These are phyloP conservation scores for Neofusicoccum sp. DNA, from an alignment of 2,329 filamentous ascomycete species.

Conservation along the genomic window DNA sequence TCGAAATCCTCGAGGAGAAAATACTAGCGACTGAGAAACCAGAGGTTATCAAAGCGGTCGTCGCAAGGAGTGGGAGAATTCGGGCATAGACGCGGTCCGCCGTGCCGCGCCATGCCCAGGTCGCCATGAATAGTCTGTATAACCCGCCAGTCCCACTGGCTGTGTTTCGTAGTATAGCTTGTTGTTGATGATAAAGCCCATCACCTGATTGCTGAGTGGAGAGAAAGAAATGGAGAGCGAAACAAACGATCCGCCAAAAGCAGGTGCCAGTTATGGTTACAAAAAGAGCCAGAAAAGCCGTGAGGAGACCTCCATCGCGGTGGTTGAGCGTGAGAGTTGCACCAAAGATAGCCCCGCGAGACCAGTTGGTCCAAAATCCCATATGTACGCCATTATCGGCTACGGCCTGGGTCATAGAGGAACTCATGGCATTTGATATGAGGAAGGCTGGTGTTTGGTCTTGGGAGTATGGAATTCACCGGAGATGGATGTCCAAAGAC, in stretches of 20 bases:
- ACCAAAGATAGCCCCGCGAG: slow-evolving; percentile 30
- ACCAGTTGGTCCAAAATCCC: slow-evolving; percentile 37
- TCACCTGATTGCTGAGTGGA: slow-evolving; percentile 24
- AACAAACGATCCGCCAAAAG: slow-evolving; percentile 25
- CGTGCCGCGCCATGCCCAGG: neutral
- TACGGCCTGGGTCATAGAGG: no score
- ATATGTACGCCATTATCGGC: slow-evolving; percentile 21
- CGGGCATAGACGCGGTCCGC: neutral
- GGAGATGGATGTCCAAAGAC: no score
- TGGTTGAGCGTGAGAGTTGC: slow-evolving; percentile 34
- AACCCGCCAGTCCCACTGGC: neutral
- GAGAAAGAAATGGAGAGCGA: slow-evolving; percentile 24
- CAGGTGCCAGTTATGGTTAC: slow-evolving; percentile 24
- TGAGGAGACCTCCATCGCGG: slow-evolving; percentile 31
- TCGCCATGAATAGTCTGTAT: neutral
- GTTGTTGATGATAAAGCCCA: slow-evolving; percentile 26
- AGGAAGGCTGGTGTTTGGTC: no score
- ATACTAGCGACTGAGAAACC: slow-evolving; percentile 13
- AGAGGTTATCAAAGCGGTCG: neutral
- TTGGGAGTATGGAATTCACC: no score
- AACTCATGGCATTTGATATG: no score
- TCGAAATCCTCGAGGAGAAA: slow-evolving; percentile 16
- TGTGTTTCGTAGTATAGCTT: slow-evolving; percentile 16
- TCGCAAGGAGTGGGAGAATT: neutral
- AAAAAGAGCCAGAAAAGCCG: slow-evolving; percentile 37